Conservation (phyloP, 805 yeast genomes). For the Yueomyces sinensis region DNA sequence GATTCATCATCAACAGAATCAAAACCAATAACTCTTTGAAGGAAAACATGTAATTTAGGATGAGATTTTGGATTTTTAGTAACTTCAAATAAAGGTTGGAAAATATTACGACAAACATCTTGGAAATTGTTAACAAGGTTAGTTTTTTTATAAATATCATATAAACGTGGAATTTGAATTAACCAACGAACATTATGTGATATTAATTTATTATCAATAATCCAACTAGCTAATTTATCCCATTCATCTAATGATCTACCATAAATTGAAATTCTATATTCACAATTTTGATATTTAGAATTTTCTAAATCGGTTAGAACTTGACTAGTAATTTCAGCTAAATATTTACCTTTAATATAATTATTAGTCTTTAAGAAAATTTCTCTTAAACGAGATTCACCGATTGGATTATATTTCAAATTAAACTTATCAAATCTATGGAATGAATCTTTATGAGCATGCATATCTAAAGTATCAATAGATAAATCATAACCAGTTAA, state of each 20-base stretch:
- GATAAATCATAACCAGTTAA: conserved; percentile 90
- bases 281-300: conserved; percentile 95
- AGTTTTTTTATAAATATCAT: conserved; percentile 73
- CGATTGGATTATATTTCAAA: conserved; percentile 93
- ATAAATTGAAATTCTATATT: conserved; percentile 86
- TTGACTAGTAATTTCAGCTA: conserved; percentile 89
- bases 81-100: conserved; percentile 83
- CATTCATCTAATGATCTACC: conserved; percentile 87
- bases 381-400: conserved; percentile 94
- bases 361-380: conserved; percentile 93
- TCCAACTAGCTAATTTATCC: conserved; percentile 94
- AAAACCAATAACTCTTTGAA: conserved; percentile 92
- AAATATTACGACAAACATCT: conserved; percentile 65
- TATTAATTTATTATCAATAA: conserved; percentile 79
- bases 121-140: conserved; percentile 60
- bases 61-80: conserved; percentile 71
- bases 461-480: conserved; percentile 97
- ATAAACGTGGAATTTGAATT: conserved; percentile 87
- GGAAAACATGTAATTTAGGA: conserved; percentile 81
- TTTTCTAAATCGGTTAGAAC: conserved; percentile 90
- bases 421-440: conserved; percentile 97
- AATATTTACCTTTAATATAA: conserved; percentile 72
- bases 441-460: conserved; percentile 96
- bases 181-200: conserved; percentile 96
- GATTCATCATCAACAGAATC: conserved; percentile 98